phyloP scores from a whole-genome alignment of 257 asterid genomes.

The Solanum medicagineum region DNA sequence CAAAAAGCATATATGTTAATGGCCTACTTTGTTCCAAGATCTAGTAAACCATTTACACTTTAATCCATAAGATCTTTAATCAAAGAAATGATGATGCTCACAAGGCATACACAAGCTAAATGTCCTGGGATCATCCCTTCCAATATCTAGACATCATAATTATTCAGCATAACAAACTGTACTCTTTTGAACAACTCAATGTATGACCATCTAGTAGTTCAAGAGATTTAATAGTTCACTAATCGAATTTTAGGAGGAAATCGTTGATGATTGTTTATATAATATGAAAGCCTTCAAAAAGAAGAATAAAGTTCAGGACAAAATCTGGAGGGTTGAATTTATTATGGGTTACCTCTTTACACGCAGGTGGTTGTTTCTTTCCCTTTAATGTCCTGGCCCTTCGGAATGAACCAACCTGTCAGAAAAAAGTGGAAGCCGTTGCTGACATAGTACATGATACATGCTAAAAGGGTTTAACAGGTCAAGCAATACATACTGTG shows the following conservation, averaged over 20 bases:
- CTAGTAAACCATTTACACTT: neutral
- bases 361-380: constrained; percentile 46
- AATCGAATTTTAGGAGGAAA: neutral
- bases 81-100: neutral
- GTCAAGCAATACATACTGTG: constrained; percentile 28
- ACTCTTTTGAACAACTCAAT: neutral
- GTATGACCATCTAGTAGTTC: neutral
- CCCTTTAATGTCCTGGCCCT: constrained; percentile 61
- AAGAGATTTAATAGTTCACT: neutral
- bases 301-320: neutral
- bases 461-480: neutral
- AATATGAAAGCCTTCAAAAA: neutral
- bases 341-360: constrained; percentile 54
- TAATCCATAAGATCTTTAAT: neutral
- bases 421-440: neutral
- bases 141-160: neutral
- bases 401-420: constrained; percentile 63
- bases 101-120: neutral
- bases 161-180: neutral
- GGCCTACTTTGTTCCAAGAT: neutral
- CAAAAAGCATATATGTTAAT: neutral
- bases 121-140: neutral
- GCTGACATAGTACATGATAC: neutral
- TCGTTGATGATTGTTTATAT: neutral
- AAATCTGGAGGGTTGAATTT: neutral